Percentiles rank a stretch among this genome's conserved stretches.
These are phyloP conservation scores for Moniliophthora roreri DNA, from an alignment of 1,284 basidiomycete species.

Conservation along the genomic window DNA sequence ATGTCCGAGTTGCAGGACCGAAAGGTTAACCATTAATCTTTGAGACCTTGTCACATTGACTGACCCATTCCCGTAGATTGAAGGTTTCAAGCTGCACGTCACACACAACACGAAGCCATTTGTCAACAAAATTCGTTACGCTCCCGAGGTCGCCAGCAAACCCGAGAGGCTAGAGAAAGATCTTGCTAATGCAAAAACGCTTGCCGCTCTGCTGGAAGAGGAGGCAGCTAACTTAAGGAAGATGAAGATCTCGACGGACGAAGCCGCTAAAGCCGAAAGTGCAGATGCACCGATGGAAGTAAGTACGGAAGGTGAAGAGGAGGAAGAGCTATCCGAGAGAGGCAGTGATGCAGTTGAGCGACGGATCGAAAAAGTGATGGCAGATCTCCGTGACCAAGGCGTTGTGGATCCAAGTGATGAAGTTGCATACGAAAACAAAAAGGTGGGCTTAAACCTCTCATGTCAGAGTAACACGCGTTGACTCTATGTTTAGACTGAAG, in stretches of 20 bases:
- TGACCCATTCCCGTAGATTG: constrained; percentile 57
- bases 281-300: constrained; percentile 44
- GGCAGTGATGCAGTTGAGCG: constrained; percentile 72
- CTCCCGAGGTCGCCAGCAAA: constrained; percentile 79
- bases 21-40: constrained; percentile 55
- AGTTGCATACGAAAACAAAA: constrained; percentile 62
- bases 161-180: constrained; percentile 81
- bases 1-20: constrained; percentile 77
- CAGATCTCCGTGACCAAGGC: constrained; percentile 64
- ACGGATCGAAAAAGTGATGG: constrained; percentile 71
- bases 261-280: constrained; percentile 27
- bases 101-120: constrained; percentile 80
- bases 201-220: constrained; percentile 74
- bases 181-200: constrained; percentile 66
- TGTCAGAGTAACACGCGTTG: not conserved
- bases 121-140: constrained; percentile 71
- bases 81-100: constrained; percentile 90
- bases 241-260: constrained; percentile 31
- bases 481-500: constrained; percentile 48
- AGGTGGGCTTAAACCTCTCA: constrained; percentile 43
- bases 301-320: constrained; percentile 38
- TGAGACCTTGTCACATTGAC: constrained; percentile 2
- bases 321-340: constrained; percentile 56
- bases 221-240: constrained; percentile 56
- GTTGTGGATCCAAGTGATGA: constrained; percentile 59